Evolutionary conservation across 345 rosid genomes (phyloP).

Genomic region (Dipteronia dyeriana): DNA sequence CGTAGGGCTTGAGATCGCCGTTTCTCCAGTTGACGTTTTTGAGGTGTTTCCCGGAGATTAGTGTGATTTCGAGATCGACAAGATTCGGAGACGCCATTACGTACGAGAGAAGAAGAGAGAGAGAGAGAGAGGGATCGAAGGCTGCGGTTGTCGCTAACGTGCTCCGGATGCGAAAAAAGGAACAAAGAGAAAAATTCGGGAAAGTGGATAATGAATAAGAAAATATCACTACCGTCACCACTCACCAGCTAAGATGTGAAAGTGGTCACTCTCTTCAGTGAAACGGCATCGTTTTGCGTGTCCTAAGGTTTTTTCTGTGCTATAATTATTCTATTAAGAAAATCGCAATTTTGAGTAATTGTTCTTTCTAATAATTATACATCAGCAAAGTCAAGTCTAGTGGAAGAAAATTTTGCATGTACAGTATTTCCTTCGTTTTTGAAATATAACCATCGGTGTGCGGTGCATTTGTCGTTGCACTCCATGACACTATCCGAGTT

Average conservation of each 20-base stretch:
- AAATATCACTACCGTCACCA: too few relatives aligned
- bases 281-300: background rate
- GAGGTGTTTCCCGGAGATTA: slow-evolving; percentile 57
- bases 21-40: slow-evolving; percentile 73
- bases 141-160: slow-evolving; percentile 31
- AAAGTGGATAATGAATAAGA: background rate
- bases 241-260: background rate
- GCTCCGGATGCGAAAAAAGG: slow-evolving; percentile 18
- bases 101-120: background rate
- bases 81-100: slow-evolving; percentile 44
- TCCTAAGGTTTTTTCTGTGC: too few relatives aligned
- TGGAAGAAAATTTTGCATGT: too few relatives aligned
- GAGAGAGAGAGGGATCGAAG: slow-evolving; percentile 26
- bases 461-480: too few relatives aligned
- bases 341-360: too few relatives aligned
- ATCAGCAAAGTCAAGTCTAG: too few relatives aligned
- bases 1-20: slow-evolving; percentile 60
- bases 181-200: background rate
- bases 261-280: background rate
- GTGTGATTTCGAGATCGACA: slow-evolving; percentile 41
- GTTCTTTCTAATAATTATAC: too few relatives aligned
- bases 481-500: too few relatives aligned
- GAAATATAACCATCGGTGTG: too few relatives aligned
- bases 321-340: too few relatives aligned
- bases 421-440: too few relatives aligned